Base-by-base conservation (phyloP, 2,329 filamentous ascomycete species). In the Xylariaceae sp. region DNA sequence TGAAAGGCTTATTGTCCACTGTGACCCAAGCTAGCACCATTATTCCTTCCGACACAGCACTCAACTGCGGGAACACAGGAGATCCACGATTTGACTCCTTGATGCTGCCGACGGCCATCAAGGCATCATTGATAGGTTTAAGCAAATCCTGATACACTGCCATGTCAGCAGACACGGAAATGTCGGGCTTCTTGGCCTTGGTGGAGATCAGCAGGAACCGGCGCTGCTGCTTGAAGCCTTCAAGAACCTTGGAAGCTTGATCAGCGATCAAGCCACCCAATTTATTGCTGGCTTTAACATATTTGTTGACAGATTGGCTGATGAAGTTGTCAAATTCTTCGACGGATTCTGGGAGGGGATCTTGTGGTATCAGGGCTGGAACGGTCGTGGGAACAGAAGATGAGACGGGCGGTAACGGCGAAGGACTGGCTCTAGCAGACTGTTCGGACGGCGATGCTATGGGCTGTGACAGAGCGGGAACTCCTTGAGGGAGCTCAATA, bases 21-120 rank as follows among this genome's bases (percentile, higher is more conserved):
- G 88, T 89, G 53, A 97, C 89, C 94, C 94, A 99, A 27, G 89
- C 91, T 53, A 99, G 78, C 32, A 92, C 87, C 68, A 91, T 88
- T 62, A 96, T 92, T 61, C 92, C 92, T 68, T 97, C 93, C 1
- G 91, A 86, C 24, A 97, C 90, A 62, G 92, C 87, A 67, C 88
- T 90, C 42, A 99, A 77, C 62, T 97, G 91, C 64, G 89, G 88
- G 69, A 91, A 91, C 62, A 89, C 77, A 1, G 86, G 81, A 1
- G 88, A 87, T 7, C 83, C 84, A 36, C 92, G 85, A 72, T 95
- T 95, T 53, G 81, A 81, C 65, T 97, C 92, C 71, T 91, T 88
- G 67, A 96, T 83, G 60, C 89, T 87, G 65, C 85, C 87, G 50
- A 94, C 91, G 40, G 84, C 84, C 66, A 88, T 86, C 59, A 96